These are phyloP conservation scores for Abrus pulchellus DNA, from an alignment of 306 rosid genomes.

Conservation along the genomic window DNA sequence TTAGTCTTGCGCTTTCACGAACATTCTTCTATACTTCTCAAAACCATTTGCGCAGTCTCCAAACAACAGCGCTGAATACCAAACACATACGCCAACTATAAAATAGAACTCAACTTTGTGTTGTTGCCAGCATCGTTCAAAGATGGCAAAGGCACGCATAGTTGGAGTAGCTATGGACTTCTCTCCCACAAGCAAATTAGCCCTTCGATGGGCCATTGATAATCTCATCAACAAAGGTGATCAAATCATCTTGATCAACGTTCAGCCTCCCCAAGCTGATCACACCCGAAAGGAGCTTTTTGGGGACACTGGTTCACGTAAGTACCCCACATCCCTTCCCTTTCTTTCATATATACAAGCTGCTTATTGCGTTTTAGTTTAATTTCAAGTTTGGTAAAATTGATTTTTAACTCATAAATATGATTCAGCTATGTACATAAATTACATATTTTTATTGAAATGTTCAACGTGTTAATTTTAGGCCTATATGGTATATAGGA, in stretches of 20 bases:
- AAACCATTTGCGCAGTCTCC: not conserved
- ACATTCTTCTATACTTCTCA: constrained; percentile 36
- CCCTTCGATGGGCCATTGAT: constrained; percentile 74
- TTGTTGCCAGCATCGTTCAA: constrained; percentile 15
- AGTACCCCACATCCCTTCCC: not conserved
- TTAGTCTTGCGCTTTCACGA: constrained; percentile 38
- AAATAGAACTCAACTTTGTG: not conserved
- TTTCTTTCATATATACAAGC: not conserved
- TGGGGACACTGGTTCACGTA: constrained; percentile 71
- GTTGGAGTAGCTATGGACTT: constrained; percentile 83
- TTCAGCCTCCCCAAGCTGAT: constrained; percentile 68
- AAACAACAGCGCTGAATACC: not conserved
- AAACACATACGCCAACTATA: constrained; percentile 18
- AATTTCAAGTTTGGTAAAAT: no score
- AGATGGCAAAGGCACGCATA: constrained; percentile 55
- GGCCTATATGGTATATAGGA: not conserved
- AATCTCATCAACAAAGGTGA: constrained; percentile 66
- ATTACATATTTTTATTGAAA: no score
- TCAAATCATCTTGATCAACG: constrained; percentile 66
- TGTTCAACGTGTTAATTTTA: no score
- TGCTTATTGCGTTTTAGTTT: no score
- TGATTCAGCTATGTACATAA: no score
- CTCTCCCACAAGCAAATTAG: constrained; percentile 76
- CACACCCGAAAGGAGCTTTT: constrained; percentile 75
- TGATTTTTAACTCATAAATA: no score